A percentile compares a stretch with the other conserved stretches of the same genome.
These are phyloP conservation scores for Fusarium xylarioides DNA, from an alignment of 2,329 filamentous ascomycete species.

Conservation along the genomic window DNA sequence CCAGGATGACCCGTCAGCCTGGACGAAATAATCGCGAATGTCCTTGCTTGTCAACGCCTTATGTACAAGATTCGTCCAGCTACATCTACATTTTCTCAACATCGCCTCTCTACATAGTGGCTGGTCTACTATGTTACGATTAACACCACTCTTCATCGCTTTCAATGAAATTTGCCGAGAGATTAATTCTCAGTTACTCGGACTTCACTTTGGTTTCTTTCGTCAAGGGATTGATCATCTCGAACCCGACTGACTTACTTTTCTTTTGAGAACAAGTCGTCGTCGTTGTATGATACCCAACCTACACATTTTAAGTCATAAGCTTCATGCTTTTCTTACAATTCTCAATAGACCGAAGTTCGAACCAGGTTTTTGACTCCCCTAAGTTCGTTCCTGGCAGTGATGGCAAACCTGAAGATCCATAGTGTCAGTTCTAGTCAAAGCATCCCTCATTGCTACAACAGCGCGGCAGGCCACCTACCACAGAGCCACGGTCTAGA, in stretches of 20 bases:
- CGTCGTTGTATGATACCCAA: too few species aligned
- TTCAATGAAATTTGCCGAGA: too few species aligned
- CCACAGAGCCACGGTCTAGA: too few species aligned
- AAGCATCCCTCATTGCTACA: too few species aligned
- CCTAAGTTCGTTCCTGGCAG: background rate
- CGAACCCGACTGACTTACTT: too few species aligned
- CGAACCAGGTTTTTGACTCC: rapidly evolving
- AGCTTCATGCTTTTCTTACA: background rate
- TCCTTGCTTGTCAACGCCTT: background rate
- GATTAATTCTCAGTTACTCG: background rate
- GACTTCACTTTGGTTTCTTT: background rate
- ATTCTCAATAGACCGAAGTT: background rate
- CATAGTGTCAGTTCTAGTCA: rapidly evolving
- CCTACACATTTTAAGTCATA: too few species aligned
- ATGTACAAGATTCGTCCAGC: background rate
- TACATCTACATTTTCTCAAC: background rate
- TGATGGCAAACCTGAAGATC: background rate
- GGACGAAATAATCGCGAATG: rapidly evolving
- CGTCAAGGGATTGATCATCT: too few species aligned
- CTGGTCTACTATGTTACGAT: background rate
- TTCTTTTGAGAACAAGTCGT: too few species aligned
- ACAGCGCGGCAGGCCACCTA: too few species aligned
- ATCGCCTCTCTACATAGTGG: background rate
- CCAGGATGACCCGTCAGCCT: rapidly evolving
- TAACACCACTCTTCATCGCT: background rate